A percentile compares a stretch with the other conserved stretches of the same genome.
phyloP scores from a whole-genome alignment of 768 basidiomycete species.

The Asterophora parasitica region DNA sequence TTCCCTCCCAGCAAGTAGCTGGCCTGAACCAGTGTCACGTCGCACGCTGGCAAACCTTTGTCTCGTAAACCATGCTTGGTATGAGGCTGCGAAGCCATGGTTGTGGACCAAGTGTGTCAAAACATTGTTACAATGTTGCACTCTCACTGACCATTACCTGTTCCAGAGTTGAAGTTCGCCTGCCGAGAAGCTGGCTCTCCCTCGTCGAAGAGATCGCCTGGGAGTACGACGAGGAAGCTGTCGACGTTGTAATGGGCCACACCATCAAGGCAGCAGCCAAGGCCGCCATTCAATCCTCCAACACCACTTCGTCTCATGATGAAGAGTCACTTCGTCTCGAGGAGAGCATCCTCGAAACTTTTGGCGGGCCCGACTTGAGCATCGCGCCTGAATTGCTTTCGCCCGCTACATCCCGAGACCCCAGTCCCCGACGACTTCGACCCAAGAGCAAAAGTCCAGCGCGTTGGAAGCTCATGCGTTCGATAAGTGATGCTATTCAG shows the following conservation, averaged over 20 bases:
- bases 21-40: conserved; percentile 63
- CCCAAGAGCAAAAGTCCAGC: conserved; percentile 78
- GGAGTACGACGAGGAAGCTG: conserved; percentile 62
- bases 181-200: conserved; percentile 81
- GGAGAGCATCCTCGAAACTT: conserved; percentile 52
- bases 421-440: conserved; percentile 71
- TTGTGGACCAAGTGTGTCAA: conserved; percentile 65
- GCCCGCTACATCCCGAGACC: conserved; percentile 77
- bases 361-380: conserved; percentile 60
- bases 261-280: conserved; percentile 65
- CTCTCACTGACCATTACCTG: not conserved
- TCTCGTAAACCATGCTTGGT: conserved; percentile 74
- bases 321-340: conserved; percentile 50
- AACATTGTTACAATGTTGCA: too few species aligned
- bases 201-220: conserved; percentile 77
- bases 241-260: conserved; percentile 58
- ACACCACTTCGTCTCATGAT: conserved; percentile 25
- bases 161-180: conserved; percentile 63
- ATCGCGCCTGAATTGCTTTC: conserved; percentile 75
- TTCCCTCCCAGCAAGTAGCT: conserved; percentile 65
- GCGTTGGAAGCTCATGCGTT: conserved; percentile 76
- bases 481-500: conserved; percentile 76
- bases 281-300: conserved; percentile 50
- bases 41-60: conserved; percentile 66
- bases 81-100: conserved; percentile 83